Evolutionary conservation across 495 filamentous ascomycete genomes (phyloP).

Genomic region (Xylaria flabelliformis): DNA sequence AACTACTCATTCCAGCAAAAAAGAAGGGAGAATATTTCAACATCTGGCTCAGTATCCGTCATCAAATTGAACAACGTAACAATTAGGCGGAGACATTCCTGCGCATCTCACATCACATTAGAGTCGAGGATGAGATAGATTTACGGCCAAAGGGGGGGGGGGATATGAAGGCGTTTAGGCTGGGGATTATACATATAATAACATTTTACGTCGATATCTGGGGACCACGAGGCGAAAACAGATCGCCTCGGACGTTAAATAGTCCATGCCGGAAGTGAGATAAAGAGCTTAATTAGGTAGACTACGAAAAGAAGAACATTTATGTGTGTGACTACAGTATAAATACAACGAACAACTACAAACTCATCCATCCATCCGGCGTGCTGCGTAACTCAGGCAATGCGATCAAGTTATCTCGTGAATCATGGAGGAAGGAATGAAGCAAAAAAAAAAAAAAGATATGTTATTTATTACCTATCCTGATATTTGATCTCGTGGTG

Average conservation of each 20-base stretch:
- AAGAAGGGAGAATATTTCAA: background rate
- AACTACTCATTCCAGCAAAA: background rate
- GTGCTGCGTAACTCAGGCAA: no score
- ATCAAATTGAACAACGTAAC: background rate
- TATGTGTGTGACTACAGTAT: no score
- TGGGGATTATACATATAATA: background rate
- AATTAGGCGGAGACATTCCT: background rate
- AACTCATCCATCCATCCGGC: no score
- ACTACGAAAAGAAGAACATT: no score
- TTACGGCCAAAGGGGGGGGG: background rate
- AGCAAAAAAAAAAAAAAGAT: background rate
- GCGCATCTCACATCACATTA: background rate
- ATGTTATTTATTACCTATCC: slow-evolving; percentile 17
- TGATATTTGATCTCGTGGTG: background rate
- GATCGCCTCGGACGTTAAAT: no score
- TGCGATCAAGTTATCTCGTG: no score
- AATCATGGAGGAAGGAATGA: background rate
- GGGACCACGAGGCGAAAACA: no score
- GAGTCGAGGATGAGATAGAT: background rate
- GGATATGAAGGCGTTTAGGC: slow-evolving; percentile 4
- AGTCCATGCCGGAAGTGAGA: background rate
- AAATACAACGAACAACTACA: no score
- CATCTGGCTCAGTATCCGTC: background rate
- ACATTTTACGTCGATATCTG: background rate
- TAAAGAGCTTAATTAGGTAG: background rate